Evolutionary conservation across 2,329 filamentous ascomycete species (phyloP).

Genomic region (Decorospora gaudefroyi): DNA sequence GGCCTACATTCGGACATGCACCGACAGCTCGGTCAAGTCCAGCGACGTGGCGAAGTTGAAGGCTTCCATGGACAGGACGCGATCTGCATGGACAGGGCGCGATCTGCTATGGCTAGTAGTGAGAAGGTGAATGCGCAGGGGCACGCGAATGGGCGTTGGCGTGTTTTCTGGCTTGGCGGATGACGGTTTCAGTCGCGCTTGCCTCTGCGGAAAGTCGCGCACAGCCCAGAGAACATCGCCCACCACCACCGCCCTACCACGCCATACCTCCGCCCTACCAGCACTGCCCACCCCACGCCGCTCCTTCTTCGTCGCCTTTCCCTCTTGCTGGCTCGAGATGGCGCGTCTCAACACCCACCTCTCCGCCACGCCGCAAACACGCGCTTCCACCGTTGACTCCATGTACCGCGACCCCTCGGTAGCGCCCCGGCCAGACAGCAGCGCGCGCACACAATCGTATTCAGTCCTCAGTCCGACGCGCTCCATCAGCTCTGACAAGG

Average conservation of each 20-base stretch:
- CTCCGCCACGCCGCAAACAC: slow-evolving; percentile 39
- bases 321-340: slow-evolving; percentile 27
- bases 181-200: too few relatives aligned
- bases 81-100: too few relatives aligned
- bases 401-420: slow-evolving; percentile 48
- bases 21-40: slow-evolving; percentile 70
- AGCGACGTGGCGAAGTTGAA: slow-evolving; percentile 94
- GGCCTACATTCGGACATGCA: slow-evolving; percentile 65
- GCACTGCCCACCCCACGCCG: neutral
- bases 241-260: neutral
- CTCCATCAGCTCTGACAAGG: slow-evolving; percentile 51
- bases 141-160: too few relatives aligned
- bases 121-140: too few relatives aligned
- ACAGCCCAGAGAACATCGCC: slow-evolving; percentile 1
- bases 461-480: slow-evolving; percentile 41
- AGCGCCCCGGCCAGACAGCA: slow-evolving; percentile 19
- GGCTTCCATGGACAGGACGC: slow-evolving; percentile 92
- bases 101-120: too few relatives aligned
- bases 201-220: too few relatives aligned
- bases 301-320: neutral
- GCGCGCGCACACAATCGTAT: slow-evolving; percentile 34
- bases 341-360: slow-evolving; percentile 45
- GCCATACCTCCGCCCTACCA: slow-evolving; percentile 5
- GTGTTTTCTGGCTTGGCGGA: too few relatives aligned
- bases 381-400: slow-evolving; percentile 40